phyloP scores from a whole-genome alignment of 345 rosid species.

The Eucalyptus pumila region DNA sequence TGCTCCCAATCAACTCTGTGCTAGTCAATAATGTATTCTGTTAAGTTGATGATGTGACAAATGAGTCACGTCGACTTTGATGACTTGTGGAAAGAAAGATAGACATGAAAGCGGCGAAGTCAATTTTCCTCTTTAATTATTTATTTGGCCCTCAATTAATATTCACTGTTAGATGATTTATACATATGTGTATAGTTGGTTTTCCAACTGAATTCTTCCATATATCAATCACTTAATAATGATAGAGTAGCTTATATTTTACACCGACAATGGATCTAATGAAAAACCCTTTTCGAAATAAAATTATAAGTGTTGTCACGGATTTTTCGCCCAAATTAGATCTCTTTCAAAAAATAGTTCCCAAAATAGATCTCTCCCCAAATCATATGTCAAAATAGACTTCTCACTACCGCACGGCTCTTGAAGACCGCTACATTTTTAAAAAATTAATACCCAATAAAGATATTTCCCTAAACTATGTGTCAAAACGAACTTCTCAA shows the following conservation, averaged over 20 bases:
- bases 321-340: neutral
- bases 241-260: neutral
- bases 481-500: neutral
- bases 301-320: neutral
- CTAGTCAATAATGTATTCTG: neutral
- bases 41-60: neutral
- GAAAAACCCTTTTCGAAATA: neutral
- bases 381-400: neutral
- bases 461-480: neutral
- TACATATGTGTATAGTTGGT: neutral
- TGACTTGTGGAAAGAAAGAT: neutral
- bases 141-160: neutral
- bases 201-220: neutral
- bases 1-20: neutral
- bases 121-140: neutral
- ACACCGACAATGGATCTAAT: neutral
- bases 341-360: neutral
- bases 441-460: neutral
- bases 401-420: neutral
- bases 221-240: neutral
- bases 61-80: neutral
- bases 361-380: neutral
- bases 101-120: neutral
- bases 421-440: neutral
- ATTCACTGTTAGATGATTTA: neutral